Evolutionary conservation across 1,284 basidiomycete species (phyloP).

Genomic region (Heterobasidion irregulare): DNA sequence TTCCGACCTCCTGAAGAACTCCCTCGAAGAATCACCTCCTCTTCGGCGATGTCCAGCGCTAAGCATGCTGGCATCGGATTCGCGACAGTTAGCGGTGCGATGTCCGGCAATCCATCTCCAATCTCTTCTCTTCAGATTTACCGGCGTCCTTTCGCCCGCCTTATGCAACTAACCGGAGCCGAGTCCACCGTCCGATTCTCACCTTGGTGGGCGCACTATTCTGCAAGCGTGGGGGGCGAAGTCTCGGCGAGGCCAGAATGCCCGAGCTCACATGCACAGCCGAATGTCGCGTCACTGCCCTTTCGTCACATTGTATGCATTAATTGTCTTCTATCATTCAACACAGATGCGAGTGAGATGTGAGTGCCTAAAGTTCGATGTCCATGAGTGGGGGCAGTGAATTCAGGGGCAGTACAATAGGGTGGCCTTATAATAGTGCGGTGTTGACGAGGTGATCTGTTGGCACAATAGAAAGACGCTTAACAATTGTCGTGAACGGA

Average conservation of each 20-base stretch:
- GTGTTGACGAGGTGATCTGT: conserved; percentile 12
- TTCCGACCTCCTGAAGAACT: not conserved
- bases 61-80: not conserved
- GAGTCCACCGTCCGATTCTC: not conserved
- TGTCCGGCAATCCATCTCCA: not conserved
- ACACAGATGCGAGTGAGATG: not conserved
- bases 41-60: not conserved
- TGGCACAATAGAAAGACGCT: conserved; percentile 4
- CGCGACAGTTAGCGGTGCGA: not conserved
- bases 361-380: not conserved
- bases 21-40: not conserved
- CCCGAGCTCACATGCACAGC: too few species aligned
- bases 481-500: not conserved
- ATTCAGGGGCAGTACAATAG: conserved; percentile 7
- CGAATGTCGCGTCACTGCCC: too few species aligned
- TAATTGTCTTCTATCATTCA: too few species aligned
- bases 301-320: too few species aligned
- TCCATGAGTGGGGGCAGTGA: not conserved
- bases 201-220: too few species aligned
- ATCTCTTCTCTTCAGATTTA: not conserved
- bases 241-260: too few species aligned
- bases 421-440: conserved; percentile 1
- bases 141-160: not conserved
- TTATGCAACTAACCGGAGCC: not conserved
- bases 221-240: too few species aligned